Base-by-base conservation (phyloP, 768 basidiomycete species). In the Bullera alba region DNA sequence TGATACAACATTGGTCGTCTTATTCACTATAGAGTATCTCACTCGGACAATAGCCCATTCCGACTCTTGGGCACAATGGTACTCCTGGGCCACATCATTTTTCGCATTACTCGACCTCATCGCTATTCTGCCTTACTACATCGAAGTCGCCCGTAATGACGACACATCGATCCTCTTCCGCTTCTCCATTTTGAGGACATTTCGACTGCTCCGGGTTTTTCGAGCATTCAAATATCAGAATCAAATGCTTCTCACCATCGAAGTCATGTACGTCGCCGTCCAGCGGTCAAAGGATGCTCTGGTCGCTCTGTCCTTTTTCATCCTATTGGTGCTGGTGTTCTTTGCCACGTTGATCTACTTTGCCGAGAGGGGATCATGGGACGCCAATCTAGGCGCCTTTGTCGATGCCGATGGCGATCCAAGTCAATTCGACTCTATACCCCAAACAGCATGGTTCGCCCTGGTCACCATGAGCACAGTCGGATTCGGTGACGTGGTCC, bases 341-440 rank as follows among this genome's bases (percentile, higher is more conserved):
- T 92, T 89, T 70, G 88, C 87, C 54, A 92, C 89, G 0, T 76
- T 91, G 14, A 65, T 92, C 82, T 92, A 91, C 65, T 93, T 93
- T 63, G 83, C 84, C 1, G 90, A 95, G 73, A 77, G 90, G 17
- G 90, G 90, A 0, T 83, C 83, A 1, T 95, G 90, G 90, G 89
- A 92, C 55, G 80, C 81, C 5, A 78, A 79, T 1, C 73, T 93
- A 0, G 84, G 81, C 36, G 83, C 80, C 3, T 95, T 91, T 65
- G 79, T 91, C 42, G 87, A 90, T 63, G 78, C 81, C 0, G 87
- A 92, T 51, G 90, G 90, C 2, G 66, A 69, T 42, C 71, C 69
- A n/a, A 61, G 57, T 28, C 44, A 42, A 35, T 69, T 71, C 47
- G 56, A 83, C 78, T 80, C 79, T 26, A 86, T 86, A 51, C 85